Base-by-base conservation (phyloP, 371 early-diverging fungal species). In the Mucor irregularis region DNA sequence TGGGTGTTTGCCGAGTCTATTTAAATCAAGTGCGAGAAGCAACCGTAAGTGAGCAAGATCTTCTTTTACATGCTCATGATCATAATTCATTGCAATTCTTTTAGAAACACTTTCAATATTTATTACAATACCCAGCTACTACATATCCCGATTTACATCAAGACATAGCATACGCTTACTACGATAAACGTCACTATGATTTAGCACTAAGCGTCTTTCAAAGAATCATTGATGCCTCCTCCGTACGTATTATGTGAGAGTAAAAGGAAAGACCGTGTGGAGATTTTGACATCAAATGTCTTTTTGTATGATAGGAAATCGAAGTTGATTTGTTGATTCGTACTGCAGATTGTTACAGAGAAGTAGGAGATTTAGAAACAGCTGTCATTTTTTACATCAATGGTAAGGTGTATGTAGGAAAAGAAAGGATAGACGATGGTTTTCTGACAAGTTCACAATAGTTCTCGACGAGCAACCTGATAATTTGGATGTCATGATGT, bases 151-250 rank as follows among this genome's bases (percentile, higher is more conserved):
- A 95, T 58, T 71, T 94, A 34, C 92, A 86, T 58, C 78, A 85
- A 60, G 92, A 92, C 47, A 84, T 94, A 8, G 93, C 86, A 4
- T 92, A 91, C 35, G 85, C 92, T 1, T 94, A 89, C 53, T 80
- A 88, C 53, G 87, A 83, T 33, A 78, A 78, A 21, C 68, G 87
- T 13, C 78, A 89, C 68, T 83, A 75, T 63, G 80, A 84, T n/a
- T 68, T 74, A 16, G 92, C 90, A 0, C 61, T 90, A 21, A 72
- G 58, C 5, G 80, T 91, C 7, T 87, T 89, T 49, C 68, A 85
- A 54, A 69, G 64, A 13, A 69, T 90, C 54, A 64, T 85, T 31
- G 80, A 78, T 37, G 72, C 68, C 17, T 76, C 82, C 5, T 81
- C 84, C 16, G 81, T 84, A 78, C 66, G 47, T 53, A 34, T 0